These are phyloP conservation scores for Mortierella alpina DNA, from an alignment of 192 early-diverging fungal species.

Conservation along the genomic window DNA sequence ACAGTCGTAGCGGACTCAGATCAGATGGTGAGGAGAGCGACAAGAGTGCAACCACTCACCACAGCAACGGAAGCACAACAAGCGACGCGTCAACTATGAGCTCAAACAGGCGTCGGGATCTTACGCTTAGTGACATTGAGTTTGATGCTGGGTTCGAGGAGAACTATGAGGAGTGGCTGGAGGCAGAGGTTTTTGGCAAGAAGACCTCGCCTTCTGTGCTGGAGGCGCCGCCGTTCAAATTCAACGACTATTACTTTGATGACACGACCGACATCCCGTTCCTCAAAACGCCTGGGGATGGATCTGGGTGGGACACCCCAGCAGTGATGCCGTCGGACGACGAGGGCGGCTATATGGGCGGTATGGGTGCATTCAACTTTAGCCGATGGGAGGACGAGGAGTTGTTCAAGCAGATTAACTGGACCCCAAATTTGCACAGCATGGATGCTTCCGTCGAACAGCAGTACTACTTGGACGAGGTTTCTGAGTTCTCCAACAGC, in stretches of 20 bases:
- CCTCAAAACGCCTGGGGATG: constrained; percentile 27
- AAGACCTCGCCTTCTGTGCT: constrained; percentile 3
- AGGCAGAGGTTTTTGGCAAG: constrained; percentile 63
- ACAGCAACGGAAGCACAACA: constrained; percentile 18
- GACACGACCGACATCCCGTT: constrained; percentile 15
- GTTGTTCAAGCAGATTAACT: constrained; percentile 50
- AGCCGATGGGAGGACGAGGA: constrained; percentile 46
- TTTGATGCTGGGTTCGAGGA: constrained; percentile 70
- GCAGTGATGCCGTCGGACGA: constrained; percentile 44
- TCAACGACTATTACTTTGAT: constrained; percentile 57
- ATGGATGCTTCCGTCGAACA: constrained; percentile 35
- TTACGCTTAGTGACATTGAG: constrained; percentile 55
- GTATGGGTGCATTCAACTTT: constrained; percentile 24
- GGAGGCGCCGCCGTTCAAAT: constrained; percentile 34
- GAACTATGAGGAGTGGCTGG: constrained; percentile 77
- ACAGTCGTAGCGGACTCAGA: constrained; percentile 1
- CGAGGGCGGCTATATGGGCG: constrained; percentile 10
- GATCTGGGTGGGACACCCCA: constrained; percentile 57
- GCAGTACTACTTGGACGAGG: constrained; percentile 44
- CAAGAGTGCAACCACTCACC: constrained; percentile 37
- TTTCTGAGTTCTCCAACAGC: constrained; percentile 16
- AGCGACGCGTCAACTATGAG: constrained; percentile 10
- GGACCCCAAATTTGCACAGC: constrained; percentile 43
- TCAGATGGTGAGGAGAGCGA: constrained; percentile 45
- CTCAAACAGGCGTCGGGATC: constrained; percentile 27